Evolutionary conservation across 345 rosid genomes (phyloP).

Genomic region (Pistacia integerrima): DNA sequence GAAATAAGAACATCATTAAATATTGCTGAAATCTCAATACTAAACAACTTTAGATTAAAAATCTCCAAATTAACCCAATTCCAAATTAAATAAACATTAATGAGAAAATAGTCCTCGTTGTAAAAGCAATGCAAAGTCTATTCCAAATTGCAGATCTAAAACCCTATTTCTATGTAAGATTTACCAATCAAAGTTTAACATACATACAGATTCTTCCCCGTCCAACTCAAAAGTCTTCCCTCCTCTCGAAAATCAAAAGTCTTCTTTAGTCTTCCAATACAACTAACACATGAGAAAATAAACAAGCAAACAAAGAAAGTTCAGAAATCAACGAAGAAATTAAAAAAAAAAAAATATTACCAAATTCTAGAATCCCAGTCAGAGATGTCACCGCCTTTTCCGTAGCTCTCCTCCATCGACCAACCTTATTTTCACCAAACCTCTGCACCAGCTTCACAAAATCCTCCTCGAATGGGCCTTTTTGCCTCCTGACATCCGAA

Average conservation of each 20-base stretch:
- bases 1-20: too few relatives aligned
- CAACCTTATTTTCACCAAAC: constrained; percentile 19
- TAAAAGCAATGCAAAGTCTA: too few relatives aligned
- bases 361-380: constrained; percentile 23
- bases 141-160: background rate
- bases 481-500: constrained; percentile 44
- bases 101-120: background rate
- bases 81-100: too few relatives aligned
- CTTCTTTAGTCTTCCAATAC: background rate
- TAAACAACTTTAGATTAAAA: too few relatives aligned
- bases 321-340: background rate
- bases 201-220: background rate
- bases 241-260: background rate
- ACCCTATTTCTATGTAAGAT: background rate
- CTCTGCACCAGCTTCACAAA: constrained; percentile 26
- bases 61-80: background rate
- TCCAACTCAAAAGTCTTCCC: background rate
- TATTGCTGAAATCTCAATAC: too few relatives aligned
- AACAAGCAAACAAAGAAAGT: too few relatives aligned
- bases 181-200: background rate
- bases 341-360: background rate
- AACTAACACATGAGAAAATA: background rate
- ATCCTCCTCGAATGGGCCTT: constrained; percentile 27
- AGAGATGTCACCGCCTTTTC: constrained; percentile 31
- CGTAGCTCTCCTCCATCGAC: constrained; percentile 45